Conservation (phyloP, 2,329 filamentous ascomycete species). For the Bipolaris gigantea region DNA sequence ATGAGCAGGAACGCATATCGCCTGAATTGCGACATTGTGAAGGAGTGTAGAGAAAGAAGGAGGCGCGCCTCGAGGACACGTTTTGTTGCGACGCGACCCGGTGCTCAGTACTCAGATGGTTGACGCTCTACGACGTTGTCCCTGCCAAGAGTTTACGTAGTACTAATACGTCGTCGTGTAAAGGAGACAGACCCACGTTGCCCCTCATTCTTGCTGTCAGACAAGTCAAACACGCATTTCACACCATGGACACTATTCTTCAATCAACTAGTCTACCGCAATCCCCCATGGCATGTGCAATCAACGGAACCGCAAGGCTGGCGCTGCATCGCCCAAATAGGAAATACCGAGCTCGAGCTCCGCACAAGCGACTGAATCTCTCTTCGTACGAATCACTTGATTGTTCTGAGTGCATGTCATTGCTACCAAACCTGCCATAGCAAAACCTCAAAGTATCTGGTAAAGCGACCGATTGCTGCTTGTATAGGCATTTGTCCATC, state of each 20-base stretch:
- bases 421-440: constrained; percentile 8
- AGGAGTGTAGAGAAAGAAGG: constrained; percentile 20
- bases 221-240: neutral
- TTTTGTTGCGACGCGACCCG: constrained; percentile 17
- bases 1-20: constrained; percentile 84
- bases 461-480: constrained; percentile 18
- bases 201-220: neutral
- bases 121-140: constrained; percentile 22
- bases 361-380: constrained; percentile 6
- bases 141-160: constrained; percentile 20
- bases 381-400: neutral
- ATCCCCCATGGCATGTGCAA: neutral
- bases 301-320: neutral
- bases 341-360: constrained; percentile 18
- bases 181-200: neutral
- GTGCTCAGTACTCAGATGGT: constrained; percentile 34
- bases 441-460: constrained; percentile 6
- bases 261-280: neutral
- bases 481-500: constrained; percentile 5
- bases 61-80: constrained; percentile 33
- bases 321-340: constrained; percentile 6
- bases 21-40: constrained; percentile 57
- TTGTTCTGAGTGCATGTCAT: constrained; percentile 11
- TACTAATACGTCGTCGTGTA: constrained; percentile 6
- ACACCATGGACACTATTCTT: neutral